phyloP scores from a whole-genome alignment of 768 basidiomycete species.

The Naganishia friedmannii region DNA sequence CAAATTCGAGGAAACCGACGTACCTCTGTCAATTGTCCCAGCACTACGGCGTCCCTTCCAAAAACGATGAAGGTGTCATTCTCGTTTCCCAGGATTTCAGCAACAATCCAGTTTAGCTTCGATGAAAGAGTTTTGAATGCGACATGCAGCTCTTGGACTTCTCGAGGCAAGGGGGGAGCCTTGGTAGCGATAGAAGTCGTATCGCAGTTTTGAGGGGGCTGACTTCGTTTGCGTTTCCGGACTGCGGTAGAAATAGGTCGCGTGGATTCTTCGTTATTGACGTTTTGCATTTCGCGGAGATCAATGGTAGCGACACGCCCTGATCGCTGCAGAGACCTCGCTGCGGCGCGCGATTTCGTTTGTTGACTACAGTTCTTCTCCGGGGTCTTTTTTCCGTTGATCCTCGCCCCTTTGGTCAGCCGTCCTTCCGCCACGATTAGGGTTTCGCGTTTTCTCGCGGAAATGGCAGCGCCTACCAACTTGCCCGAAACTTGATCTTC shows the following conservation, averaged over 20 bases:
- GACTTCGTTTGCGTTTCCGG: background rate
- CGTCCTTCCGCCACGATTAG: background rate
- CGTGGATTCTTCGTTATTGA: background rate
- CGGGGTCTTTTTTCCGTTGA: background rate
- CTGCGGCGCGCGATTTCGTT: background rate
- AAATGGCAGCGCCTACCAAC: background rate
- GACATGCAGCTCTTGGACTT: background rate
- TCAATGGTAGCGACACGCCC: background rate
- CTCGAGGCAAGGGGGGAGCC: background rate
- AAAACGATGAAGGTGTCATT: constrained; percentile 15
- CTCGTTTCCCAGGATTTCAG: background rate
- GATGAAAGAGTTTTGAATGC: constrained; percentile 16
- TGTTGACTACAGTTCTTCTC: too few relatives aligned
- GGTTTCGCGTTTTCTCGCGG: background rate
- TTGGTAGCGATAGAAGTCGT: background rate
- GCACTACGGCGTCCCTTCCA: background rate
- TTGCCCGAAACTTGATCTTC: background rate
- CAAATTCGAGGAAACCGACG: background rate
- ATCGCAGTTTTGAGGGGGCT: background rate
- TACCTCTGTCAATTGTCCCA: constrained; percentile 26
- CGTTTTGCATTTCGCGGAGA: background rate
- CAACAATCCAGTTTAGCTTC: constrained; percentile 19
- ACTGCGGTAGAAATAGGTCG: background rate
- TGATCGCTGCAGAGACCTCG: background rate
- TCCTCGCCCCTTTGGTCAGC: background rate